A percentile compares a stretch with the other conserved stretches of the same genome.
phyloP scores from a whole-genome alignment of 148 eudicot genomes.

The Vaccinium darrowii region DNA sequence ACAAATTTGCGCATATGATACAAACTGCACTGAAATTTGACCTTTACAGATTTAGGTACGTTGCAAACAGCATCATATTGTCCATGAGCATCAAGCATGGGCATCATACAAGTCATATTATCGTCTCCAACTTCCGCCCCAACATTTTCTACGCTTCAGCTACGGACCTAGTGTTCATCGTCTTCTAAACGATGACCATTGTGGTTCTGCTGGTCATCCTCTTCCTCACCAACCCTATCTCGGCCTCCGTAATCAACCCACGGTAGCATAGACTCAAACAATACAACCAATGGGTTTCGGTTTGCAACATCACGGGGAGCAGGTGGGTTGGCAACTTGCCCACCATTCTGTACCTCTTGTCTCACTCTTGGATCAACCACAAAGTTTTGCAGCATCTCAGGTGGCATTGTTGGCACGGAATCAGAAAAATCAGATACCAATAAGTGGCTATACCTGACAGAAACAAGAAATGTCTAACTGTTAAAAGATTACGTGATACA shows the following conservation, averaged over 20 bases:
- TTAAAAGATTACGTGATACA: not conserved
- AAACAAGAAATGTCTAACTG: constrained; percentile 15
- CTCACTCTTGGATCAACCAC: constrained; percentile 65
- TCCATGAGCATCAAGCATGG: not conserved
- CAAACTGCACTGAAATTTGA: not conserved
- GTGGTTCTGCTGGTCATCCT: constrained; percentile 21
- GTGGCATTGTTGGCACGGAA: constrained; percentile 77
- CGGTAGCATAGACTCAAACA: constrained; percentile 83
- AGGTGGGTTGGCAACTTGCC: constrained; percentile 39
- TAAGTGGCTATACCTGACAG: constrained; percentile 67
- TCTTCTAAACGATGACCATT: constrained; percentile 29
- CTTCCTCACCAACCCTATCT: constrained; percentile 32
- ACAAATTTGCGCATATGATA: not conserved
- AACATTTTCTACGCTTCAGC: not conserved
- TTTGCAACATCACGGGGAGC: constrained; percentile 68
- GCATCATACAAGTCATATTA: not conserved
- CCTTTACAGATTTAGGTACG: not conserved
- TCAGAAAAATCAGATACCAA: constrained; percentile 90
- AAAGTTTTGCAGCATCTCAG: constrained; percentile 84
- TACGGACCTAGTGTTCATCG: constrained; percentile 20
- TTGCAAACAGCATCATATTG: not conserved
- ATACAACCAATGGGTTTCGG: constrained; percentile 69
- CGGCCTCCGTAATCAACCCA: constrained; percentile 61
- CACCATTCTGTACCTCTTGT: constrained; percentile 43
- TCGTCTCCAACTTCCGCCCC: not conserved